These are phyloP conservation scores for Hysterium pulicare DNA, from an alignment of 2,329 filamentous ascomycete genomes.

Conservation along the genomic window DNA sequence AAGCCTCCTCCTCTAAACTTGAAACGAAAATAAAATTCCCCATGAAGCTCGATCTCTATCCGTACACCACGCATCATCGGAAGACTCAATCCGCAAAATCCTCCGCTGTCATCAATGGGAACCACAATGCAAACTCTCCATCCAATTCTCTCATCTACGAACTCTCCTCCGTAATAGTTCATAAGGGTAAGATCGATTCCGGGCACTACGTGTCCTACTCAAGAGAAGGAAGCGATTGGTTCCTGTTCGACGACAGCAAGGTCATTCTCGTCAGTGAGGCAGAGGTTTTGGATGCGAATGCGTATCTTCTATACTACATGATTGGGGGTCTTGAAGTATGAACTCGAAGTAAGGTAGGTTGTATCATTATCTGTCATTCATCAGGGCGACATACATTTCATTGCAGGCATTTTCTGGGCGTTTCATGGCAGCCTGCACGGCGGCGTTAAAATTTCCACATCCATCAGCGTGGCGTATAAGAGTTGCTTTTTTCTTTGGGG, in stretches of 20 bases:
- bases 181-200: constrained; percentile 88
- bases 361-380: no score
- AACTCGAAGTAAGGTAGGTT: no score
- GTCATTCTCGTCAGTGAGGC: constrained; percentile 80
- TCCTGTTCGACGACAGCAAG: constrained; percentile 92
- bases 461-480: no score
- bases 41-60: constrained; percentile 81
- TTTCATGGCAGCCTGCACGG: no score
- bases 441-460: no score
- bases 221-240: constrained; percentile 82
- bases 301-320: constrained; percentile 84
- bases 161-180: constrained; percentile 83
- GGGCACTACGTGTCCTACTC: constrained; percentile 93
- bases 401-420: no score
- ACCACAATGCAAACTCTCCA: constrained; percentile 30
- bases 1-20: constrained; percentile 77
- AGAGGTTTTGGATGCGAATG: constrained; percentile 80
- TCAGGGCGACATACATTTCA: no score
- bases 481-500: no score
- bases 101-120: constrained; percentile 37
- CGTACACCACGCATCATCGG: constrained; percentile 69
- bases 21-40: constrained; percentile 84
- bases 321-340: constrained; percentile 30
- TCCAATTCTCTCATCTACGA: constrained; percentile 71
- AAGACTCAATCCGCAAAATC: constrained; percentile 21